These are phyloP conservation scores for Cyathus striatus DNA, from an alignment of 768 basidiomycete species.

Conservation along the genomic window DNA sequence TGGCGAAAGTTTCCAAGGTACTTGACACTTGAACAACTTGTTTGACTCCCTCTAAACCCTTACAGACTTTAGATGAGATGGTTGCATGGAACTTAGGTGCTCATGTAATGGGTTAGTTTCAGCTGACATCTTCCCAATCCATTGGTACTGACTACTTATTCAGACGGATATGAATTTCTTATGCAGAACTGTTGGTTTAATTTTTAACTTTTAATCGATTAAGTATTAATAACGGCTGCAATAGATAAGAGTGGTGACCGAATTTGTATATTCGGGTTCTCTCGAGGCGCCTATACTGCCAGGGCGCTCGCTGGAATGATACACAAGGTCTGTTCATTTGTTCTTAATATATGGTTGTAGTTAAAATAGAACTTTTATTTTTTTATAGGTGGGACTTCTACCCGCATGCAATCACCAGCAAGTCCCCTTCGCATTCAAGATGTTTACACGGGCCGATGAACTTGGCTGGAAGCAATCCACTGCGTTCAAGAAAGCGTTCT, in stretches of 20 bases:
- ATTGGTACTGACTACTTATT: constrained; percentile 1
- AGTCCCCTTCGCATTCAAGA: constrained; percentile 59
- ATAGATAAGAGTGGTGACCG: constrained; percentile 47
- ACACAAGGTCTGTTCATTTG: constrained; percentile 28
- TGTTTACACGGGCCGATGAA: constrained; percentile 50
- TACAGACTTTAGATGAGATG: constrained; percentile 40
- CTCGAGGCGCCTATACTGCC: constrained; percentile 62
- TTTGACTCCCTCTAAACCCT: not conserved
- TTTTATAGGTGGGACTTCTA: constrained; percentile 29
- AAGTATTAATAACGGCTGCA: not conserved
- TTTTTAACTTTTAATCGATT: not conserved
- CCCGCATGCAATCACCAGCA: constrained; percentile 46
- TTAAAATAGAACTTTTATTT: not conserved
- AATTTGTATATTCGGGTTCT: constrained; percentile 63
- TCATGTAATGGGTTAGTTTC: constrained; percentile 43
- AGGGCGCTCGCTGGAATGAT: constrained; percentile 49
- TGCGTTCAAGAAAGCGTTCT: constrained; percentile 54
- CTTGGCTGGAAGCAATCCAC: constrained; percentile 42
- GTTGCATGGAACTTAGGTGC: constrained; percentile 43
- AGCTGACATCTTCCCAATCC: not conserved
- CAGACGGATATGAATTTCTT: constrained; percentile 52
- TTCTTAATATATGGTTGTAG: not conserved
- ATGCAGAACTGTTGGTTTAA: constrained; percentile 47
- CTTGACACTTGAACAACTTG: not conserved
- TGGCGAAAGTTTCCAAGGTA: constrained; percentile 35